Base-by-base conservation (phyloP, 768 basidiomycete genomes). In the Lentinula sp. region DNA sequence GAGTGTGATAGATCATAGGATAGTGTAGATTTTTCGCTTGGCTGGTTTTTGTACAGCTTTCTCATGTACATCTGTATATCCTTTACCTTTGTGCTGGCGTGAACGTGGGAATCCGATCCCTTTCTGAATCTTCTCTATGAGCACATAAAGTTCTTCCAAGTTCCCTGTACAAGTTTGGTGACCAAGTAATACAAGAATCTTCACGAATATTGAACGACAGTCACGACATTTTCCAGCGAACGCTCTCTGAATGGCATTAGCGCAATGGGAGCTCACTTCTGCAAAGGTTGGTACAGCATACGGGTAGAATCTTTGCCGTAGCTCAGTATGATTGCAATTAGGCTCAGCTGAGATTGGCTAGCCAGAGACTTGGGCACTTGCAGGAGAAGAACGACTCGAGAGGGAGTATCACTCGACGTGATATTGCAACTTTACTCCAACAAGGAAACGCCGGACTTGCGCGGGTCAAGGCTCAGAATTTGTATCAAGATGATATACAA, bases 301-400 rank as follows among this genome's bases (percentile, higher is more conserved):
- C 10, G 18, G 28, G 16, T 21, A n/a, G 23, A 34, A 59, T 28
- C 32, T 10, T 48, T 59, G n/a, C 0, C 15, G 18, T 32, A 23
- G 23, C 55, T 56, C 55, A 56, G 34, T 15, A 59, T 62, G 63
- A 34, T 64, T 43, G 18, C 21, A 13, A 37, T 40, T n/a, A 91
- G 89, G 73, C 78, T 18, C 84, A 88, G 61, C 76, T 91, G 51
- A 80, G 85, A 62, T 75, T 82, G 28, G 80, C 88, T 7, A 82
- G 82, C 50, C 85, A 88, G 64, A 79, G 79, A 55, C 76, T 92
- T 32, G 85, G 85, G 18, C 88, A 91, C 65, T 69, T 89, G 16
- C 87, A 89, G 67, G 84, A 85, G 63, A 84, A 82, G 70, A 82
- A 86, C 61, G 87, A 90, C 64, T 82, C 87, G 5, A 78, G 85